Evolutionary conservation across 2,329 filamentous ascomycete genomes (phyloP).

Genomic region (Didymella arachidicola): DNA sequence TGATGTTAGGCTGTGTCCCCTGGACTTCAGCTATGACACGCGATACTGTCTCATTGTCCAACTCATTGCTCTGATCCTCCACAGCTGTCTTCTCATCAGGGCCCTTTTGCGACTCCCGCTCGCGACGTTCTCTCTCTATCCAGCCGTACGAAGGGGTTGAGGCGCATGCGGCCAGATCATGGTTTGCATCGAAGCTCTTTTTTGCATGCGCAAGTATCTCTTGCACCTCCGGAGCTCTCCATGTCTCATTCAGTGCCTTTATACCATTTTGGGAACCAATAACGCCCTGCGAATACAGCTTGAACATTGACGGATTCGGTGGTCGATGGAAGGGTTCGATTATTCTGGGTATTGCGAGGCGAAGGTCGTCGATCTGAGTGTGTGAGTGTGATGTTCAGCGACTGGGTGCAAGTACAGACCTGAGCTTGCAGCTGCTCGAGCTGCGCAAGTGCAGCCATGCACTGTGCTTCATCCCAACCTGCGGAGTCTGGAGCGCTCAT

Average conservation of each 20-base stretch:
- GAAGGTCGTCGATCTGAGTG: conserved; percentile 52
- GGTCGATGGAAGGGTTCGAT: conserved; percentile 50
- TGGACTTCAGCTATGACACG: conserved; percentile 38
- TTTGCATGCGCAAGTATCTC: conserved; percentile 44
- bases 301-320: conserved; percentile 46
- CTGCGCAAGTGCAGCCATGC: conserved; percentile 54
- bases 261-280: conserved; percentile 48
- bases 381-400: conserved; percentile 14
- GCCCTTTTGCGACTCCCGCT: conserved; percentile 27
- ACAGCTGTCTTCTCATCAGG: conserved; percentile 15
- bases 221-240: conserved; percentile 50
- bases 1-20: conserved; percentile 38
- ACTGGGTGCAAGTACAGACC: conserved; percentile 33
- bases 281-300: conserved; percentile 50
- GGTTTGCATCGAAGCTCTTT: conserved; percentile 48
- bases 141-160: conserved; percentile 52
- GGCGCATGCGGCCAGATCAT: conserved; percentile 48
- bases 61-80: conserved; percentile 3
- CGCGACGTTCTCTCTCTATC: conserved; percentile 40
- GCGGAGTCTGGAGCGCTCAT: conserved; percentile 30
- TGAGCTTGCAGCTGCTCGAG: conserved; percentile 55
- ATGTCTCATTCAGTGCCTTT: conserved; percentile 48
- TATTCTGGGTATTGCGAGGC: conserved; percentile 54
- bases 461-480: conserved; percentile 52
- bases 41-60: conserved; percentile 35